These are phyloP conservation scores for Metschnikowia corniflorae DNA, from an alignment of 805 yeast genomes.

Conservation along the genomic window DNA sequence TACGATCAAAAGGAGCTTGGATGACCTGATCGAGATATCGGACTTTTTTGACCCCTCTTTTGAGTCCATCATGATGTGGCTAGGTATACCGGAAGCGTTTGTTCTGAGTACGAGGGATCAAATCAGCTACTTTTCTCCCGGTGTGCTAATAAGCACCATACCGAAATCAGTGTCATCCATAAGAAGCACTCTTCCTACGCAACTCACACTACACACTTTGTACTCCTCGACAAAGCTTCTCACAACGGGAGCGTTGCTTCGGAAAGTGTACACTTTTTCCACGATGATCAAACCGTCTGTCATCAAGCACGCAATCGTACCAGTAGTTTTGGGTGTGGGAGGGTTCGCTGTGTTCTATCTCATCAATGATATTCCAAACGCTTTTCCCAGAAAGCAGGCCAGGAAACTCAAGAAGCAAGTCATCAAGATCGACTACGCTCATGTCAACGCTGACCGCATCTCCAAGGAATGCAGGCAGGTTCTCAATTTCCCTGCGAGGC, in stretches of 20 bases:
- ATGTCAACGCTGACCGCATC: slow-evolving; percentile 70
- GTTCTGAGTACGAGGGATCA: slow-evolving; percentile 27
- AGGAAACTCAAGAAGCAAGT: slow-evolving; percentile 63
- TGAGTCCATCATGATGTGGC: slow-evolving; percentile 51
- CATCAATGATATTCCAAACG: slow-evolving; percentile 79
- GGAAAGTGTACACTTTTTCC: slow-evolving; percentile 33
- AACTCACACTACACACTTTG: slow-evolving; percentile 38
- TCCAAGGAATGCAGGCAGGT: slow-evolving; percentile 81
- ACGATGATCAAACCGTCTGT: slow-evolving; percentile 35
- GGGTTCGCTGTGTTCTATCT: slow-evolving; percentile 59
- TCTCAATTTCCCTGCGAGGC: slow-evolving; percentile 75
- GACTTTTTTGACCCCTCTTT: slow-evolving; percentile 80
- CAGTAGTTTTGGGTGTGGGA: slow-evolving; percentile 48
- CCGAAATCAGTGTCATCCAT: slow-evolving; percentile 30
- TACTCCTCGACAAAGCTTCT: slow-evolving; percentile 39
- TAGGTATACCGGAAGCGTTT: slow-evolving; percentile 35
- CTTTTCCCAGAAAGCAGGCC: slow-evolving; percentile 81
- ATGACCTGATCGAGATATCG: slow-evolving; percentile 55
- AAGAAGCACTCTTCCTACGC: slow-evolving; percentile 32
- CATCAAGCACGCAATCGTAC: slow-evolving; percentile 49
- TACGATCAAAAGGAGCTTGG: slow-evolving; percentile 51
- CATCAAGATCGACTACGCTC: slow-evolving; percentile 69
- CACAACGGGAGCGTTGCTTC: slow-evolving; percentile 41
- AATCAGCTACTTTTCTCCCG: slow-evolving; percentile 33
- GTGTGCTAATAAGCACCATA: slow-evolving; percentile 25